Evolutionary conservation across 495 filamentous ascomycete species (phyloP).

Genomic region (Lophium mytilinum): DNA sequence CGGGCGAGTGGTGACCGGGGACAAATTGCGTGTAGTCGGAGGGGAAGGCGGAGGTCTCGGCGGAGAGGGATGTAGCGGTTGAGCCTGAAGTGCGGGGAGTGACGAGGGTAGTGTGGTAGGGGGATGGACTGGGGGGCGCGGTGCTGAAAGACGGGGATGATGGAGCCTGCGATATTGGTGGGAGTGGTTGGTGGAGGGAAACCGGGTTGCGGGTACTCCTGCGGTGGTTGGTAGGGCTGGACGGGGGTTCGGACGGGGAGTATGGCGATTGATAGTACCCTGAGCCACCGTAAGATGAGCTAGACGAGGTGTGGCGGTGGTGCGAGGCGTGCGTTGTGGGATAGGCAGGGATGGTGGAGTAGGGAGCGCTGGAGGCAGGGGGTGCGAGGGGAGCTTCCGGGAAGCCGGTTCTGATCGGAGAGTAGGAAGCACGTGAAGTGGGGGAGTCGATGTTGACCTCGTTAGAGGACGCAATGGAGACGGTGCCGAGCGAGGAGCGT

Average conservation of each 20-base stretch:
- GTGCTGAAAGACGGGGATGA: slow-evolving; percentile 1
- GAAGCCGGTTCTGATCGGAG: slow-evolving; percentile 13
- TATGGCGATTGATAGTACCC: slow-evolving; percentile 17
- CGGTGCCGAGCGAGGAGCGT: slow-evolving; percentile 12
- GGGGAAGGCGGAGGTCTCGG: slow-evolving; percentile 4
- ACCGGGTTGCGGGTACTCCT: slow-evolving; percentile 10
- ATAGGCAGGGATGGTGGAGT: slow-evolving; percentile 6
- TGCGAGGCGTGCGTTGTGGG: not conserved
- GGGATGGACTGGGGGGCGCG: not conserved
- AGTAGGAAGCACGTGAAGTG: slow-evolving; percentile 16
- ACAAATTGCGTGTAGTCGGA: slow-evolving; percentile 11
- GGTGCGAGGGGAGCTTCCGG: slow-evolving; percentile 11
- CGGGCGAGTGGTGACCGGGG: not conserved
- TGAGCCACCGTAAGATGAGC: slow-evolving; percentile 17
- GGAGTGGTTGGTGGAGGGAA: slow-evolving; percentile 17
- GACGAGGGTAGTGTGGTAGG: slow-evolving; percentile 4
- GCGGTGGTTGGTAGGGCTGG: not conserved
- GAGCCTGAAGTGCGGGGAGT: not conserved
- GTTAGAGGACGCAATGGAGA: slow-evolving; percentile 7
- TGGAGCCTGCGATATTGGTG: slow-evolving; percentile 1
- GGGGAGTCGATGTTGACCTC: slow-evolving; percentile 17
- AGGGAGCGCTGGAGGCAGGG: slow-evolving; percentile 1
- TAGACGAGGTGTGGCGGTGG: slow-evolving; percentile 18
- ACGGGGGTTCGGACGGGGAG: slow-evolving; percentile 18
- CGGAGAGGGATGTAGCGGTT: not conserved